Conservation (phyloP, 2,329 filamentous ascomycete genomes). For the Corynespora cassiicola region DNA sequence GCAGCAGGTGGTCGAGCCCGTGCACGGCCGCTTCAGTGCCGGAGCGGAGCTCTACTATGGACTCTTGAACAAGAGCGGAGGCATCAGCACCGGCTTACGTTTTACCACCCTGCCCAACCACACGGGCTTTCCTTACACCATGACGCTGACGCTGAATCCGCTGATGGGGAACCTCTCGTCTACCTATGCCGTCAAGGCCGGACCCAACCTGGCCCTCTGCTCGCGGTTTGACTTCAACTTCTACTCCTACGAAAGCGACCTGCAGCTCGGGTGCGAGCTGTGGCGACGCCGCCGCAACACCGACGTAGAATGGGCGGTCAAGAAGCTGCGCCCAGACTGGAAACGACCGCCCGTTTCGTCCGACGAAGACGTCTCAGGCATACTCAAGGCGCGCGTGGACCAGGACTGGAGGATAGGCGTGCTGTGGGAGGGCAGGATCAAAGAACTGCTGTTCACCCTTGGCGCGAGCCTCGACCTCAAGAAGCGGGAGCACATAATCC, state of each 20-base stretch:
- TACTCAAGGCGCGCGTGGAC: conserved; percentile 88
- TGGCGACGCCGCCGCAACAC: conserved; percentile 70
- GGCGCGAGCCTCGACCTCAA: conserved; percentile 85
- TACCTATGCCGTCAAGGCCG: conserved; percentile 89
- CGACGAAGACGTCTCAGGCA: conserved; percentile 77
- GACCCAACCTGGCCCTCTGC: conserved; percentile 80
- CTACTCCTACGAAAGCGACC: conserved; percentile 95
- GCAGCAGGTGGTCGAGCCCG: conserved; percentile 57
- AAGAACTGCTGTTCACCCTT: conserved; percentile 90
- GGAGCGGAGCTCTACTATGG: conserved; percentile 97
- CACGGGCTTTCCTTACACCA: conserved; percentile 87
- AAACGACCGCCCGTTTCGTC: conserved; percentile 36
- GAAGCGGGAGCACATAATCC: conserved; percentile 76
- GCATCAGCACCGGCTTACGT: conserved; percentile 84
- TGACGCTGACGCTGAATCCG: conserved; percentile 91
- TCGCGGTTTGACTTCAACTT: conserved; percentile 97
- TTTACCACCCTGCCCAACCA: conserved; percentile 86
- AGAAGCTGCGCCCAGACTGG: conserved; percentile 52
- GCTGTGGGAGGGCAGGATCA: conserved; percentile 91
- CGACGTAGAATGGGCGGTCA: conserved; percentile 53
- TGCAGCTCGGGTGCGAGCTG: conserved; percentile 89
- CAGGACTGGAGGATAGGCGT: conserved; percentile 86
- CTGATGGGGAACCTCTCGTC: conserved; percentile 92
- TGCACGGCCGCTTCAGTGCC: conserved; percentile 84
- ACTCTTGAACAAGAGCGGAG: conserved; percentile 89